Evolutionary conservation across 306 rosid species (phyloP), one percentile per base, ranked within the genome.

Genomic region (Glycine latifolia): DNA sequence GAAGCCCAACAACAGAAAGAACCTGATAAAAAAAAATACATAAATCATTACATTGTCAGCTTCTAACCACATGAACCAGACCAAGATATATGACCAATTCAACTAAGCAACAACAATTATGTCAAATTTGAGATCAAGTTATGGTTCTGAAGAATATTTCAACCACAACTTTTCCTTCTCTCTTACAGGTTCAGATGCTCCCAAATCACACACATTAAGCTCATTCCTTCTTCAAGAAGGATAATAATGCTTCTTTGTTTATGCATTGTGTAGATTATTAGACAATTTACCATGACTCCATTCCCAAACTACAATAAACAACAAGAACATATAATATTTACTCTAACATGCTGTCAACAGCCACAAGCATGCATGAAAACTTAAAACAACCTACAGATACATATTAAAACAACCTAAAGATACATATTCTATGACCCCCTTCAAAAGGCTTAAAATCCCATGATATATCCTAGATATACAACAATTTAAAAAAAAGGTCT

Each of bases 1-100:
- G 97, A 79, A 94, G 98, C 26, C 99, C 99, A 69, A 95, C 99
- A 78, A 95, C 99, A 16, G 98, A 95, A 67, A 95, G 97, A 72
- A 95, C 99, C 99, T 95, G 89, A 69, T 20, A 76, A 33, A 60
- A 44, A 63, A 58, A 67, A 37, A 66, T 6, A 60, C 73, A 75
- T 3, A 62, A 26, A 9, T 70, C 69, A 78, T 37, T 56, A 79
- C 6, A 78, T 47, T 43, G n/a, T 26, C 65, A 72, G 15, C 68
- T 81, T 68, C 67, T 20, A 74, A 53, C 44, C 77, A 53, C 61
- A 59, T 50, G 14, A 72, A 71, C n/a, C 7, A 65, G 7, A 17
- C 61, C 54, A 72, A 49, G 50, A 41, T 35, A 49, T 35, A 49
- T 52, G 37, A 52, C 46, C 14, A 41, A 31, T 71, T 26, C 53